phyloP scores from a whole-genome alignment of 164 flowering plant genomes.

The Kingdonia uniflora region DNA sequence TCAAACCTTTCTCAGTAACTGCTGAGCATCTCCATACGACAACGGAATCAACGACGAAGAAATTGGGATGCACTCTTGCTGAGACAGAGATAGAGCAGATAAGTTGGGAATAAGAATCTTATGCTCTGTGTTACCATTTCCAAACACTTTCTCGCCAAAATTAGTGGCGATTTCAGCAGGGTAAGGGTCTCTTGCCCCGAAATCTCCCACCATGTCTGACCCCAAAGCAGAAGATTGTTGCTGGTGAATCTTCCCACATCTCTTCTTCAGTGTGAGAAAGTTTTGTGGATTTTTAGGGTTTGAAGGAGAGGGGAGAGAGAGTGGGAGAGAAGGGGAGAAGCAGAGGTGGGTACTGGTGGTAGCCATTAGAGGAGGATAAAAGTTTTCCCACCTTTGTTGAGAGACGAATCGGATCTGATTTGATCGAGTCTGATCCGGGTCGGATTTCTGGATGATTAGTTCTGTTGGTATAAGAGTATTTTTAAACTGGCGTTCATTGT shows the following conservation, averaged over 20 bases:
- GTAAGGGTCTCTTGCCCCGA: conserved; percentile 91
- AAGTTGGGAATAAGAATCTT: conserved; percentile 61
- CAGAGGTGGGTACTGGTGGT: background rate
- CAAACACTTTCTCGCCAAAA: conserved; percentile 67
- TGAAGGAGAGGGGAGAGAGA: conserved; percentile 1
- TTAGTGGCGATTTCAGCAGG: conserved; percentile 65
- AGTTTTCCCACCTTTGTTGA: too few species aligned
- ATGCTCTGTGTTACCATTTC: conserved; percentile 54
- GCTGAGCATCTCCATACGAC: conserved; percentile 43
- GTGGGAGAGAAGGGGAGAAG: conserved; percentile 7
- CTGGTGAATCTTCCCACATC: too few species aligned
- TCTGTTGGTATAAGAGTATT: too few species aligned
- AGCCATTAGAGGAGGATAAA: conserved; percentile 10
- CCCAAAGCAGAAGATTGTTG: conserved; percentile 2
- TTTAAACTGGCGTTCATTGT: too few species aligned
- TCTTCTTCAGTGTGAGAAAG: background rate
- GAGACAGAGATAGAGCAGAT: conserved; percentile 58
- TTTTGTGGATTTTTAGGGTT: background rate
- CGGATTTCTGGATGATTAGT: too few species aligned
- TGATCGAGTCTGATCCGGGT: too few species aligned
- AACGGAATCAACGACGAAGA: conserved; percentile 44
- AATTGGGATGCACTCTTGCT: conserved; percentile 37
- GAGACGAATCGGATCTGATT: too few species aligned
- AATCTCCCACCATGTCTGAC: conserved; percentile 53
- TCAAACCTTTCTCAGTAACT: conserved; percentile 55